phyloP scores from a whole-genome alignment of 176 grass and related monocot species.

The Raddia guianensis region DNA sequence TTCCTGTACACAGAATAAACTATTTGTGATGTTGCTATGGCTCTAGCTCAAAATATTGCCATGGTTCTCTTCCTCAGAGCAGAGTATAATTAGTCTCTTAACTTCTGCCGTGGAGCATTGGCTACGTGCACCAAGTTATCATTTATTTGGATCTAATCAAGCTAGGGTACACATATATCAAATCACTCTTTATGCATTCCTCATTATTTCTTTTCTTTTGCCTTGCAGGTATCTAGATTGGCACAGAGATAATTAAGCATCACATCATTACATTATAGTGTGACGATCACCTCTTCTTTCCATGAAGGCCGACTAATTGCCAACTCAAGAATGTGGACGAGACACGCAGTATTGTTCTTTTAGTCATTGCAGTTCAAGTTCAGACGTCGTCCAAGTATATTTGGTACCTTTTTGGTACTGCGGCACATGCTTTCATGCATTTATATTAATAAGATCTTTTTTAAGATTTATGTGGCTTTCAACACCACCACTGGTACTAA shows the following conservation, averaged over 20 bases:
- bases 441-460: background rate
- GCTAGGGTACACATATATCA: conserved; percentile 23
- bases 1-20: background rate
- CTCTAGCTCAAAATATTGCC: too few relatives aligned
- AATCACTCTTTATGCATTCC: background rate
- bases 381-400: background rate
- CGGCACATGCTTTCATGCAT: background rate
- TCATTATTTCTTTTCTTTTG: background rate
- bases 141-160: conserved; percentile 25
- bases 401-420: background rate
- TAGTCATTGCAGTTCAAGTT: conserved; percentile 5
- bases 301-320: background rate
- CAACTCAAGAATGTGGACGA: background rate
- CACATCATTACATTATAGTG: background rate
- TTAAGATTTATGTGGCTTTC: conserved; percentile 1
- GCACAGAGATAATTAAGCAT: background rate
- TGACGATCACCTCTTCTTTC: background rate
- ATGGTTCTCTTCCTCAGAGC: background rate
- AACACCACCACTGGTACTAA: background rate
- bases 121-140: conserved; percentile 1
- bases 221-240: background rate
- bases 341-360: background rate
- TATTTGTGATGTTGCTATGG: background rate
- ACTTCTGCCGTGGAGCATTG: background rate
- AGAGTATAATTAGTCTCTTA: conserved; percentile 14